Evolutionary conservation across 495 filamentous ascomycete genomes (phyloP).

Genomic region (Hapsidospora chrysogenum): DNA sequence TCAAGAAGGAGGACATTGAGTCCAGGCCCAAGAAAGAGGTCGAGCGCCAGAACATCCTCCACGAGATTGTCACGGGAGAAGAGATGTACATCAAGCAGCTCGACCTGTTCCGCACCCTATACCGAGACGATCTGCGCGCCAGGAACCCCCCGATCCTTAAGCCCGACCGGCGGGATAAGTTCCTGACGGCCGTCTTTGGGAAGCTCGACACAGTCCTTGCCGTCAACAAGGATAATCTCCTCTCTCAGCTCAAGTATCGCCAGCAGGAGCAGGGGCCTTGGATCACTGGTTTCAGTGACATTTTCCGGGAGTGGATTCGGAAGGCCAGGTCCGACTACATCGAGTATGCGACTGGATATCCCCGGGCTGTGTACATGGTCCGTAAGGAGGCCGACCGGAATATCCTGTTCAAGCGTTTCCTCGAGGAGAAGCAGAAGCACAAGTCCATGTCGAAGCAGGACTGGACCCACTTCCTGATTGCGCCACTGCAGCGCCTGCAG

Average conservation of each 20-base stretch:
- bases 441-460: slow-evolving; percentile 71
- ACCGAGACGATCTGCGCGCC: slow-evolving; percentile 61
- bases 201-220: slow-evolving; percentile 76
- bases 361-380: slow-evolving; percentile 66
- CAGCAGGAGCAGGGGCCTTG: slow-evolving; percentile 95
- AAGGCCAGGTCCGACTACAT: slow-evolving; percentile 82
- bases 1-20: slow-evolving; percentile 60
- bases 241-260: slow-evolving; percentile 91
- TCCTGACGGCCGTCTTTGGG: slow-evolving; percentile 75
- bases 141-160: slow-evolving; percentile 70
- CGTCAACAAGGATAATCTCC: slow-evolving; percentile 85
- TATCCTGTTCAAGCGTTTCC: slow-evolving; percentile 68
- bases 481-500: slow-evolving; percentile 84
- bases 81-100: slow-evolving; percentile 80
- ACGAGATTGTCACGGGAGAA: slow-evolving; percentile 92
- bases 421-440: slow-evolving; percentile 62
- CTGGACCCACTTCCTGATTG: slow-evolving; percentile 90
- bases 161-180: slow-evolving; percentile 54
- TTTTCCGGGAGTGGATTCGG: slow-evolving; percentile 97
- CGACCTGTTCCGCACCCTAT: slow-evolving; percentile 67
- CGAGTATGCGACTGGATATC: slow-evolving; percentile 80
- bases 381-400: slow-evolving; percentile 77
- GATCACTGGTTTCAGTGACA: slow-evolving; percentile 86
- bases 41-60: slow-evolving; percentile 81
- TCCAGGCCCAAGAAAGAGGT: slow-evolving; percentile 68